Conservation (phyloP, 805 yeast species). For the Candida silvatica region DNA sequence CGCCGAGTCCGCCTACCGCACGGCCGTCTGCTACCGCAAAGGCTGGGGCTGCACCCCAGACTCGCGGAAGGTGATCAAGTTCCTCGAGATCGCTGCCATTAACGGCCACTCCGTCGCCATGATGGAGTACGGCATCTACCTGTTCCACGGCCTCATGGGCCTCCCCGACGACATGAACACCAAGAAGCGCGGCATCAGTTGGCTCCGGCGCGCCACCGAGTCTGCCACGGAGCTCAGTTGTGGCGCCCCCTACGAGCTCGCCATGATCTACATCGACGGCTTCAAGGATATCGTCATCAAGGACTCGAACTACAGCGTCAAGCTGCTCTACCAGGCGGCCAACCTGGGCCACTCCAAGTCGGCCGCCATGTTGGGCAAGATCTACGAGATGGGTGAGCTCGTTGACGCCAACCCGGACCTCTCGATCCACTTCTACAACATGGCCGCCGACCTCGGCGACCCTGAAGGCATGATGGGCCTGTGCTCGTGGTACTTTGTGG, state of each 20-base stretch:
- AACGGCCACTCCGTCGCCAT: slow-evolving; percentile 95
- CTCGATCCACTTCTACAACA: slow-evolving; percentile 86
- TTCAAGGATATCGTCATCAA: slow-evolving; percentile 80
- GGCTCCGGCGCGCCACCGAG: slow-evolving; percentile 84
- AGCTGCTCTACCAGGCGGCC: slow-evolving; percentile 80
- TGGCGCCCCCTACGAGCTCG: slow-evolving; percentile 94
- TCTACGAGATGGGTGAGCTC: slow-evolving; percentile 74
- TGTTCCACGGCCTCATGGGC: slow-evolving; percentile 82
- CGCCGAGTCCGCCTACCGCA: slow-evolving; percentile 83
- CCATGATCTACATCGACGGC: slow-evolving; percentile 74
- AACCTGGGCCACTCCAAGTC: slow-evolving; percentile 80
- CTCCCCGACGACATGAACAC: slow-evolving; percentile 56
- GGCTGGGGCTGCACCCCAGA: slow-evolving; percentile 91
- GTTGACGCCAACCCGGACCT: slow-evolving; percentile 74
- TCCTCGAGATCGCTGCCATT: slow-evolving; percentile 77
- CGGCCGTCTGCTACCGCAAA: slow-evolving; percentile 86
- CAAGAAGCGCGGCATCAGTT: slow-evolving; percentile 81
- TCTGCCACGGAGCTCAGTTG: slow-evolving; percentile 77
- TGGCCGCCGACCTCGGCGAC: slow-evolving; percentile 85
- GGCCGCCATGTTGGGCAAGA: slow-evolving; percentile 69
- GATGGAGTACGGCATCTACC: slow-evolving; percentile 84
- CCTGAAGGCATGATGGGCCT: slow-evolving; percentile 84
- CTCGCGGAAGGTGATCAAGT: slow-evolving; percentile 77
- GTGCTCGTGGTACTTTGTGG: slow-evolving; percentile 96
- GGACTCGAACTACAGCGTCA: slow-evolving; percentile 78